These are phyloP conservation scores for Talaromyces thailandensis DNA, from an alignment of 495 filamentous ascomycete species.

Conservation along the genomic window DNA sequence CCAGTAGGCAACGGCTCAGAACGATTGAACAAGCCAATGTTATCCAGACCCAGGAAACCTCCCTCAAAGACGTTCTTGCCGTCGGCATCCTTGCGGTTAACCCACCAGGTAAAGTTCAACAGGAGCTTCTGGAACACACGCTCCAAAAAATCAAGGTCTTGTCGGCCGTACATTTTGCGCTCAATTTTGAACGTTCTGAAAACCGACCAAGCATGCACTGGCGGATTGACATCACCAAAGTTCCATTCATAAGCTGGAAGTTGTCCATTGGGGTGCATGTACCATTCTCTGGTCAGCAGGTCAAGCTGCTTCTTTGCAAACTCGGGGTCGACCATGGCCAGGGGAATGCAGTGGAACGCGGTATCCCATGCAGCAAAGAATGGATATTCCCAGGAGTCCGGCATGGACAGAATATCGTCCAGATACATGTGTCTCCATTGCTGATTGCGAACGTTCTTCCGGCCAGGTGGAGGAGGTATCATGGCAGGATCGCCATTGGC, in stretches of 20 bases:
- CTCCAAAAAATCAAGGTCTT: conserved; percentile 92
- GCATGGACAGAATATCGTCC: conserved; percentile 94
- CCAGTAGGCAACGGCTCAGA: conserved; percentile 92
- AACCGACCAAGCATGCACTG: conserved; percentile 91
- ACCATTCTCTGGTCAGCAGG: conserved; percentile 93
- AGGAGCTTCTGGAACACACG: conserved; percentile 93
- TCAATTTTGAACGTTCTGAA: conserved; percentile 97
- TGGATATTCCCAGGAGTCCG: conserved; percentile 96
- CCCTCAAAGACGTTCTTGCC: conserved; percentile 97
- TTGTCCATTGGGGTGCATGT: conserved; percentile 98
- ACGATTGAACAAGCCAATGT: conserved; percentile 96
- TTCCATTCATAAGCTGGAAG: conserved; percentile 94
- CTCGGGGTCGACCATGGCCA: conserved; percentile 95
- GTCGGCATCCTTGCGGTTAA: conserved; percentile 87
- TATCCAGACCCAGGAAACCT: conserved; percentile 93
- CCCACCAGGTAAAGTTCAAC: conserved; percentile 98
- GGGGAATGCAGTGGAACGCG: conserved; percentile 89
- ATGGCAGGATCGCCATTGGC: conserved; percentile 67
- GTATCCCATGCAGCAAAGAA: conserved; percentile 99
- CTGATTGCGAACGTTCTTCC: conserved; percentile 75
- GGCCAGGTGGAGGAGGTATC: conserved; percentile 71
- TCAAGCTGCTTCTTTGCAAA: conserved; percentile 98
- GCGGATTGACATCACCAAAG: conserved; percentile 93
- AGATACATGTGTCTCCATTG: conserved; percentile 91
- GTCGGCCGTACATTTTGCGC: conserved; percentile 88